Conservation (phyloP, 257 asterid genomes). For the Solanum habrochaites region DNA sequence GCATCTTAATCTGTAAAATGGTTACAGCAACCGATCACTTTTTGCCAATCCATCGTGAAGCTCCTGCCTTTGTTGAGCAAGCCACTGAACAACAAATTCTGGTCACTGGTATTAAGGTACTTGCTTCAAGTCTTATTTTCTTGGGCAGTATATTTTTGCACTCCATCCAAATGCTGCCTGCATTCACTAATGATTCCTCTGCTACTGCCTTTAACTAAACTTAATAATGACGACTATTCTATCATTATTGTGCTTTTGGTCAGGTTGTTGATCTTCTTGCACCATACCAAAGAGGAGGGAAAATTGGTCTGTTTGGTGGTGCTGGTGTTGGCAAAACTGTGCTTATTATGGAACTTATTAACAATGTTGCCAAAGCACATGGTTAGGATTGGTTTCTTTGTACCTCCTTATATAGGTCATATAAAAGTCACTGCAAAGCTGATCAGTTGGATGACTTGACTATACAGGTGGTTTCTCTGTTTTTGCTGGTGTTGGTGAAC, state of each 20-base stretch:
- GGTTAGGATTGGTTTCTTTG: constrained; percentile 28
- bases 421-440: background rate
- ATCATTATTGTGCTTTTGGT: background rate
- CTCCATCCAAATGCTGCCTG: background rate
- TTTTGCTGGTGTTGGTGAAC: constrained; percentile 98
- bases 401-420: background rate
- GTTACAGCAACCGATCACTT: constrained; percentile 71
- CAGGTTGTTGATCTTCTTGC: constrained; percentile 98
- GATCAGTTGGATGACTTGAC: background rate
- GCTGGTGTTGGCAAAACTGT: constrained; percentile 97
- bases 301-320: constrained; percentile 95
- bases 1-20: background rate
- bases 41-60: constrained; percentile 93
- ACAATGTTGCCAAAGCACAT: constrained; percentile 94
- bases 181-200: background rate
- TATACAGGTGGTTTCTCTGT: constrained; percentile 93
- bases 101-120: constrained; percentile 95
- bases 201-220: background rate
- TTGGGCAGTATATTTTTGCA: background rate
- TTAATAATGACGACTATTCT: background rate
- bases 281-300: constrained; percentile 97
- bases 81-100: constrained; percentile 95
- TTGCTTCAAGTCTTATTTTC: background rate
- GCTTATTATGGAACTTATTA: constrained; percentile 91
- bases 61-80: constrained; percentile 92